These are phyloP conservation scores for Zygosaccharomyces rouxii DNA, from an alignment of 805 yeast genomes.

Conservation along the genomic window DNA sequence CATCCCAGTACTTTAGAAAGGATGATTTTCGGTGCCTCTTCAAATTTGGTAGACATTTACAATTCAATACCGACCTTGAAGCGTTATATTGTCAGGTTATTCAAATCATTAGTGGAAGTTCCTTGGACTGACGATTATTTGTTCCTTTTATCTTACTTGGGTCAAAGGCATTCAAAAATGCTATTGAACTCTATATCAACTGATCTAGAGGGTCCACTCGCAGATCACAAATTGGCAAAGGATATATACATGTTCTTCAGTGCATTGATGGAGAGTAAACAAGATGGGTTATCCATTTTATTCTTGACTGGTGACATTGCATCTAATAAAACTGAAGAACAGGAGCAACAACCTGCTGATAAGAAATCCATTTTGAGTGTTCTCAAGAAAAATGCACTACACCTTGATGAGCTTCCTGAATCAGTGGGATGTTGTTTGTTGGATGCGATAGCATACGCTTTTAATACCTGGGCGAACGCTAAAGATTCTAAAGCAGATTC, in stretches of 20 bases:
- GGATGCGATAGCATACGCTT: slow-evolving; percentile 69
- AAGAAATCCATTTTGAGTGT: slow-evolving; percentile 47
- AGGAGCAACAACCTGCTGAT: slow-evolving; percentile 10
- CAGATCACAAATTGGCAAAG: slow-evolving; percentile 49
- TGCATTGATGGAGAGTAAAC: slow-evolving; percentile 63
- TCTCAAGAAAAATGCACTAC: slow-evolving; percentile 50
- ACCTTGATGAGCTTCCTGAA: slow-evolving; percentile 53
- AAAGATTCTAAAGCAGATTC: slow-evolving; percentile 48
- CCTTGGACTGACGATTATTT: slow-evolving; percentile 61
- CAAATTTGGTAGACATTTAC: slow-evolving; percentile 55
- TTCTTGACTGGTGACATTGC: slow-evolving; percentile 54
- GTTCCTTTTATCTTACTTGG: slow-evolving; percentile 76
- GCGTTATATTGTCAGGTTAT: slow-evolving; percentile 47
- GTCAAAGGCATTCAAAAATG: slow-evolving; percentile 55
- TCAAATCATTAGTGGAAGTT: slow-evolving; percentile 54
- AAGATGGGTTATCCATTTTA: slow-evolving; percentile 70
- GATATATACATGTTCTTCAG: slow-evolving; percentile 61
- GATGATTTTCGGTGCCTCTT: slow-evolving; percentile 50
- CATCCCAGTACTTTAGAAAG: slow-evolving; percentile 64
- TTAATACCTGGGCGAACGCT: slow-evolving; percentile 71
- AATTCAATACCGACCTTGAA: slow-evolving; percentile 47
- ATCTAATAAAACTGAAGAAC: slow-evolving; percentile 26
- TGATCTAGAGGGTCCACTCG: slow-evolving; percentile 56
- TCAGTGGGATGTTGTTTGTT: slow-evolving; percentile 62
- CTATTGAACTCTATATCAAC: slow-evolving; percentile 55